Conservation (phyloP, 163 green algal species). For the Chlorella variabilis region DNA sequence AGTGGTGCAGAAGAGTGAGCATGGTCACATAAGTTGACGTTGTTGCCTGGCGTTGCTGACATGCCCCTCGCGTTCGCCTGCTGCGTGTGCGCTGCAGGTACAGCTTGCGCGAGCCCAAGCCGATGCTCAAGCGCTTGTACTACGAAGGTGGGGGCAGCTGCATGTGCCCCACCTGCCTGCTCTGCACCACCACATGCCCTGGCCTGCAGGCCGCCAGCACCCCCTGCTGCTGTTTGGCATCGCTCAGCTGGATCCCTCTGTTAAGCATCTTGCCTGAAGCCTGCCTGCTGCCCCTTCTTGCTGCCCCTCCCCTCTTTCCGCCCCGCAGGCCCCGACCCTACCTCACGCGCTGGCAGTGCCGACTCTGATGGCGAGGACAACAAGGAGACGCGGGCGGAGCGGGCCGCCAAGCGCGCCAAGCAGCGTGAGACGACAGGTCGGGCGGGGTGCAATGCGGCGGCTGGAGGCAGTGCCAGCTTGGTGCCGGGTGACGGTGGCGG, state of each 20-base stretch:
- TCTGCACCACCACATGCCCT: not conserved
- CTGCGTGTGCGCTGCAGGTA: slow-evolving; percentile 4
- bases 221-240: too few relatives aligned
- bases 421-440: slow-evolving; percentile 1
- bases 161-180: not conserved
- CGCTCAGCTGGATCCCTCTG: too few relatives aligned
- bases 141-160: slow-evolving; percentile 14
- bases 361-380: not conserved
- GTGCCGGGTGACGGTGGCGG: not conserved
- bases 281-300: not conserved
- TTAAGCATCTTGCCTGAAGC: too few relatives aligned
- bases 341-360: not conserved
- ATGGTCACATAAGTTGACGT: too few relatives aligned
- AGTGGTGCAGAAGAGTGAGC: too few relatives aligned
- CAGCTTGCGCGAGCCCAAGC: slow-evolving; percentile 26
- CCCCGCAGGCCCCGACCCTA: not conserved
- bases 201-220: not conserved
- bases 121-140: slow-evolving; percentile 10
- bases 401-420: slow-evolving; percentile 19
- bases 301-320: not conserved
- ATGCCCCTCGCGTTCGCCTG: too few relatives aligned
- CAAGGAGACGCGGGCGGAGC: slow-evolving; percentile 9
- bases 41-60: too few relatives aligned
- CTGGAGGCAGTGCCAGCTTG: not conserved
- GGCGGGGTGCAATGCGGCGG: not conserved